phyloP scores from a whole-genome alignment of 192 early-diverging fungal species.

The Backusella parvicylindrica region DNA sequence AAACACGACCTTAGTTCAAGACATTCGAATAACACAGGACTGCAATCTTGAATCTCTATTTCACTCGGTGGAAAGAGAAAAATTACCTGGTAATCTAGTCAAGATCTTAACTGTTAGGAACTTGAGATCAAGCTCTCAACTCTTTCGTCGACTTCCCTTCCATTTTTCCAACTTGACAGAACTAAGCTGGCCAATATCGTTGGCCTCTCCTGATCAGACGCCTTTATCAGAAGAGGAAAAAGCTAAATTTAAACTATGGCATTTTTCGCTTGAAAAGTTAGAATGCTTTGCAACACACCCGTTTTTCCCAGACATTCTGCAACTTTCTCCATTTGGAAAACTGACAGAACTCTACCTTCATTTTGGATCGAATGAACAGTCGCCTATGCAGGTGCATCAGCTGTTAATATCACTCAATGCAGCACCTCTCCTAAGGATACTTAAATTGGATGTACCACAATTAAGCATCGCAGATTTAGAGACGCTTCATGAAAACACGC shows the following conservation, averaged over 20 bases:
- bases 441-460: background rate
- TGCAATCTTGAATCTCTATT: background rate
- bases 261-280: background rate
- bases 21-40: background rate
- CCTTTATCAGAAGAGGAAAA: background rate
- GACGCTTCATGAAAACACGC: background rate
- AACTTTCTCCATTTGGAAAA: background rate
- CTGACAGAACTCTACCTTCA: background rate
- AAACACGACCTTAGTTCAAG: background rate
- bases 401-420: background rate
- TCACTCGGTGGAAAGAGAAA: background rate
- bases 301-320: background rate
- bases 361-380: background rate
- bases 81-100: background rate
- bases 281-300: background rate
- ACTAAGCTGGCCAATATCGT: background rate
- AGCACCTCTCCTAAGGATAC: background rate
- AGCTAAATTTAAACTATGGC: background rate
- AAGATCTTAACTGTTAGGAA: background rate
- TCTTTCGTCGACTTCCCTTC: background rate
- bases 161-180: background rate
- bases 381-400: no score
- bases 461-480: background rate
- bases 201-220: background rate
- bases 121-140: background rate